Evolutionary conservation across 257 asterid species (phyloP).

Genomic region (Nicotiana obtusifolia): DNA sequence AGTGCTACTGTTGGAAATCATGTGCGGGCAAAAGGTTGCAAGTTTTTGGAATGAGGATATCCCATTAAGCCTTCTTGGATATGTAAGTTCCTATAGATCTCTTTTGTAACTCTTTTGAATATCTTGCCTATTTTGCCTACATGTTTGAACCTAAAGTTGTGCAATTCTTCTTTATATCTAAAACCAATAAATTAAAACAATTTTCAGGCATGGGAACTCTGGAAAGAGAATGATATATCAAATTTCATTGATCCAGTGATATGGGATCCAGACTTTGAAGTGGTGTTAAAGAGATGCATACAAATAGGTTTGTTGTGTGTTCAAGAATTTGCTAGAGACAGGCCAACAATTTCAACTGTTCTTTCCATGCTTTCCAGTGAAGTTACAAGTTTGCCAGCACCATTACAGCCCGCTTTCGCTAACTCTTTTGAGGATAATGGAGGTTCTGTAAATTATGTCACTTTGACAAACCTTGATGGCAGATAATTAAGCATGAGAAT

Average conservation of each 20-base stretch:
- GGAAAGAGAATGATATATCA: conserved; percentile 30
- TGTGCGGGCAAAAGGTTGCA: conserved; percentile 46
- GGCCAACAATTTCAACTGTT: conserved; percentile 44
- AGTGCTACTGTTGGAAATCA: conserved; percentile 47
- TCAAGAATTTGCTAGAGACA: conserved; percentile 40
- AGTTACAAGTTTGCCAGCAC: conserved; percentile 22
- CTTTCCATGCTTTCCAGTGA: conserved; percentile 43
- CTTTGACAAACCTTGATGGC: conserved; percentile 3
- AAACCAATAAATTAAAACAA: background rate
- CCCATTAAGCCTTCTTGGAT: conserved; percentile 51
- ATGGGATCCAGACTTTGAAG: conserved; percentile 21
- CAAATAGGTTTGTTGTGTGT: conserved; percentile 53
- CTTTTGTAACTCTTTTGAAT: background rate
- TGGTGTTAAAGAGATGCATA: conserved; percentile 34
- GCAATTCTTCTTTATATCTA: background rate
- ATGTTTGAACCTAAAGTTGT: background rate
- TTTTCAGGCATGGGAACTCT: conserved; percentile 54
- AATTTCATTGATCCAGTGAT: conserved; percentile 44
- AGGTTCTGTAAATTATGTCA: background rate
- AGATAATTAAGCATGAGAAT: too few relatives aligned
- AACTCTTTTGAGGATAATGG: conserved; percentile 8
- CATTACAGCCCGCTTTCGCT: conserved; percentile 36
- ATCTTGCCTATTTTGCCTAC: background rate
- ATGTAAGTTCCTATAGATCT: conserved; percentile 29
- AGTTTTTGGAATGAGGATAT: conserved; percentile 41